Evolutionary conservation across 1,284 basidiomycete species (phyloP), one percentile per base, ranked within the genome.

Genomic region (Moesziomyces sp.): DNA sequence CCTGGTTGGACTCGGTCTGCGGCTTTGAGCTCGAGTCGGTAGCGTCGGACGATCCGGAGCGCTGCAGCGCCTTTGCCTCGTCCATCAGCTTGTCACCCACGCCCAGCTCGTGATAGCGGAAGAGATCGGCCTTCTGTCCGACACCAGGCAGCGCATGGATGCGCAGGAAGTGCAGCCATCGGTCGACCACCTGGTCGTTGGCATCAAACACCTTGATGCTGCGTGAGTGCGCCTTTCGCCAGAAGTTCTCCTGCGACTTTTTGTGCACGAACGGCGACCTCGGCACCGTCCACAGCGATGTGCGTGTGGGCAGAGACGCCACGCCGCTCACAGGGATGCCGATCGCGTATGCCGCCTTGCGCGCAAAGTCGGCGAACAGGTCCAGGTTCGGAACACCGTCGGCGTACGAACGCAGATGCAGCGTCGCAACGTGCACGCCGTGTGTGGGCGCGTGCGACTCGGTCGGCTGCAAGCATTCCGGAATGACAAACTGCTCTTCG

Each of bases 181-280:
- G 87, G 50, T 93, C 90, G 7, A 99, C 87, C 3, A 93, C 90
- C 70, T 91, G 89, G 1, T 89, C 87, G 78, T 94, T 88, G 11
- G 94, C 89, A 84, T 99, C 95, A 88, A 89, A 98, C 1, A 94
- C 91, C 85, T 95, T 95, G 86, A 99, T 90, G 23, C 88, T 88
- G 16, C 95, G 88, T 79, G 91, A 92, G 83, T 96, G 92, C 58
- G 92, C 91, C 79, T 87, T 88, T 34, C 93, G 86, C 85, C 94
- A 91, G 84, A 97, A 99, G 86, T 98, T 98, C 86, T 99, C 94
- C 85, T 97, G 94, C 21, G 89, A 88, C 86, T 97, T 97, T 85
- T 99, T 99, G 85, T 96, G 91, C 9, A 90, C 91, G 85, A 98
- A 98, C 4, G 95, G 94, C 4, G 90, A 89, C 46, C 91, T 89